Percentiles rank a stretch among this genome's conserved stretches.
phyloP scores from a whole-genome alignment of 768 basidiomycete species.

The Suillus alpinus region DNA sequence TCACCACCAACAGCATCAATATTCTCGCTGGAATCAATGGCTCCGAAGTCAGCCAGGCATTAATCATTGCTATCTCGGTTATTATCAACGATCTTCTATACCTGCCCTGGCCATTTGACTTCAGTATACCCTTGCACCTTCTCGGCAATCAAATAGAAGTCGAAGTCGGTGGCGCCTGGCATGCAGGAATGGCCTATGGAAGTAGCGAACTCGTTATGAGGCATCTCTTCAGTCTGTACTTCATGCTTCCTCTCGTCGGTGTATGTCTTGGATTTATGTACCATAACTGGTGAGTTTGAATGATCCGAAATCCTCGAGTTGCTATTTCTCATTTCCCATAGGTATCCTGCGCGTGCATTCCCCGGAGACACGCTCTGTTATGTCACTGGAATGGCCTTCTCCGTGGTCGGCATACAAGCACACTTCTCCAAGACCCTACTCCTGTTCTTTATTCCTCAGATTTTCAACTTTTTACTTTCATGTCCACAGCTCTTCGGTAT shows the following conservation, averaged over 20 bases:
- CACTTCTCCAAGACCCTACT: slow-evolving; percentile 97
- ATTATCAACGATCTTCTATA: slow-evolving; percentile 91
- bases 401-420: slow-evolving; percentile 94
- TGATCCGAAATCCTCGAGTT: not conserved
- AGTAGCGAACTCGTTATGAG: slow-evolving; percentile 85
- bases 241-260: slow-evolving; percentile 92
- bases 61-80: slow-evolving; percentile 89
- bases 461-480: slow-evolving; percentile 95
- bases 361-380: slow-evolving; percentile 98
- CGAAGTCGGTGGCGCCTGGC: slow-evolving; percentile 77
- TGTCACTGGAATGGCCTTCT: slow-evolving; percentile 97
- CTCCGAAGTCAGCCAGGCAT: slow-evolving; percentile 89
- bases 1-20: slow-evolving; percentile 97
- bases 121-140: slow-evolving; percentile 68
- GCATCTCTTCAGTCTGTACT: slow-evolving; percentile 94
- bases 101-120: slow-evolving; percentile 82
- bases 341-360: slow-evolving; percentile 95
- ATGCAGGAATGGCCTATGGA: slow-evolving; percentile 82
- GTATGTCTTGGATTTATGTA: slow-evolving; percentile 89
- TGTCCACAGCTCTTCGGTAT: slow-evolving; percentile 94
- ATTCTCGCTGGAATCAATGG: slow-evolving; percentile 98
- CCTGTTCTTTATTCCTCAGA: slow-evolving; percentile 95
- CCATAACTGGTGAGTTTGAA: slow-evolving; percentile 82
- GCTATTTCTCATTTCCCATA: slow-evolving; percentile 26
- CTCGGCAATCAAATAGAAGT: slow-evolving; percentile 64